A percentile compares a stretch with the other conserved stretches of the same genome.
Conservation (phyloP, 257 asterid genomes). For the Agastache rugosa region DNA sequence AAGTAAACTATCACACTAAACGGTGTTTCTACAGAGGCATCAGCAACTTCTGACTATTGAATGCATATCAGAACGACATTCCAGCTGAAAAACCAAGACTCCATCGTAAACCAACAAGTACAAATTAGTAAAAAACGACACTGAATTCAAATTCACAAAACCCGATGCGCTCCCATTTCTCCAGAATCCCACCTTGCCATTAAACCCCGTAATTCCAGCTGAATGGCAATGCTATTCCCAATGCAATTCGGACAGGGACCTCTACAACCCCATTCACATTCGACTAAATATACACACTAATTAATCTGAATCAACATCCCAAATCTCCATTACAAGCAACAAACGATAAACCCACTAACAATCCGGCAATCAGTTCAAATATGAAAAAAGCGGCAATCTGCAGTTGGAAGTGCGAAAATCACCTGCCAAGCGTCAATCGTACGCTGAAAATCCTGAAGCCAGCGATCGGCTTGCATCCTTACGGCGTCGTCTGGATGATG, state of each 20-base stretch:
- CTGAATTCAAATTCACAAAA: conserved; percentile 26
- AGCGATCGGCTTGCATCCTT: conserved; percentile 96
- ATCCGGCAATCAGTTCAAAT: conserved; percentile 10
- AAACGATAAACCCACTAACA: conserved; percentile 27
- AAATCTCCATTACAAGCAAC: conserved; percentile 37
- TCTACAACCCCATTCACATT: conserved; percentile 20
- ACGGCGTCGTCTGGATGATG: conserved; percentile 97
- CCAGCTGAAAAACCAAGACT: conserved; percentile 22
- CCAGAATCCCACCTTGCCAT: conserved; percentile 30
- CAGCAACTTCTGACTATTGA: conserved; percentile 15
- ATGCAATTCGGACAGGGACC: background rate
- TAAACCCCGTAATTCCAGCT: conserved; percentile 30
- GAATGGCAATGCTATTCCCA: conserved; percentile 26
- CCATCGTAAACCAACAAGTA: conserved; percentile 11
- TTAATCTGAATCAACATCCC: conserved; percentile 21
- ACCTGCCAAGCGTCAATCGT: conserved; percentile 99
- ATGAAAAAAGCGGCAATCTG: background rate
- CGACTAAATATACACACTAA: conserved; percentile 26
- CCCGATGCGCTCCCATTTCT: conserved; percentile 15
- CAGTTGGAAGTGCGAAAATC: conserved; percentile 20
- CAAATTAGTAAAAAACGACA: conserved; percentile 22
- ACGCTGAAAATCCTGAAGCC: conserved; percentile 96
- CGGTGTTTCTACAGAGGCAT: background rate
- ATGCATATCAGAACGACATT: conserved; percentile 20
- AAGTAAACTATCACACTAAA: conserved; percentile 6